phyloP scores from a whole-genome alignment of 139 green algal species.

The Ettlia oleoabundans region DNA sequence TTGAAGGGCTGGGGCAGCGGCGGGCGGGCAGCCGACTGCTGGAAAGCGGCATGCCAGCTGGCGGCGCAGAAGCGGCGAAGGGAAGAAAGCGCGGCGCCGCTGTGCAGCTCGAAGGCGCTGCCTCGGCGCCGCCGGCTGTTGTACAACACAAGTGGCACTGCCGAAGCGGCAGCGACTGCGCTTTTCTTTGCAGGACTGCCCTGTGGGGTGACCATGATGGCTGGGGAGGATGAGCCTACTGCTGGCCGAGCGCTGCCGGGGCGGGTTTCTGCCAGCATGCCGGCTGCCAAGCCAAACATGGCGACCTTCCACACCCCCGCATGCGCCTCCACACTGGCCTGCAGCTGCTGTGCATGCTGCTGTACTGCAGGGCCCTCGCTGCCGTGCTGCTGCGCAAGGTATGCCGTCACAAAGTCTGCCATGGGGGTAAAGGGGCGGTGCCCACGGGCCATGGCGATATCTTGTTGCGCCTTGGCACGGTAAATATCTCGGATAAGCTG shows the following conservation, averaged over 20 bases:
- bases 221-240: too few species aligned
- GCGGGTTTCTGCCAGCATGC: slow-evolving; percentile 14
- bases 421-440: slow-evolving; percentile 14
- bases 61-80: slow-evolving; percentile 21
- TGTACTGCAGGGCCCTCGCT: background rate
- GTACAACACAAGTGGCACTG: slow-evolving; percentile 21
- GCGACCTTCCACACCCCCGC: slow-evolving; percentile 1
- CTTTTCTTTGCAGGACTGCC: background rate
- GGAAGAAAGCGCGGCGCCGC: background rate
- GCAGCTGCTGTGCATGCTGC: slow-evolving; percentile 10
- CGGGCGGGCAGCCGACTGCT: background rate
- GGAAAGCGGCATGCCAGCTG: slow-evolving; percentile 23
- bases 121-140: background rate
- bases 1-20: slow-evolving; percentile 5
- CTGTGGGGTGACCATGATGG: background rate
- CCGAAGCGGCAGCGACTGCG: background rate
- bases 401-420: slow-evolving; percentile 1
- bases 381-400: slow-evolving; percentile 10
- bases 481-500: background rate
- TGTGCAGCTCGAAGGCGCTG: background rate
- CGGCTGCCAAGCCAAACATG: slow-evolving; percentile 29
- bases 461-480: slow-evolving; percentile 13
- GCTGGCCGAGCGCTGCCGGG: background rate
- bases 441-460: slow-evolving; percentile 10
- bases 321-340: slow-evolving; percentile 17